Percentiles rank a stretch among this genome's conserved stretches.
Conservation (phyloP, 73 alveolate species). For the Stentor roeselii region DNA sequence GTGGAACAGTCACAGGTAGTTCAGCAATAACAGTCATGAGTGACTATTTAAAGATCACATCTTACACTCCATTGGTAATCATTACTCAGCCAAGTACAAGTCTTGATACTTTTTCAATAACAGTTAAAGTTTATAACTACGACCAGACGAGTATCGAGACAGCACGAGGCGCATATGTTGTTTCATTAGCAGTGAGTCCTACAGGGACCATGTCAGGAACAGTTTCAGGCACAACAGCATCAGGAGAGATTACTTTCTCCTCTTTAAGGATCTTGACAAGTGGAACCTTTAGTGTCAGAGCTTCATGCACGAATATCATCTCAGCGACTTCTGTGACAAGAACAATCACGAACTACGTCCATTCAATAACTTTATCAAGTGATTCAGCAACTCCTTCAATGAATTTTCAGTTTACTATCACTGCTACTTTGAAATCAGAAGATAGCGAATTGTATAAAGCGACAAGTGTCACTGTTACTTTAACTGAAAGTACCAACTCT, state of each 20-base stretch:
- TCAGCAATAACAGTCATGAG: not conserved
- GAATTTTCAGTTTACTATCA: not conserved
- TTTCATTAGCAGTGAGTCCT: not conserved
- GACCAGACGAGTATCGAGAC: not conserved
- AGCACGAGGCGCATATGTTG: not conserved
- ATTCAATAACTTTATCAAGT: not conserved
- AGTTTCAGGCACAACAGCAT: not conserved
- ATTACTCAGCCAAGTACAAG: not conserved
- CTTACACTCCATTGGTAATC: not conserved
- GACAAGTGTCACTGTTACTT: not conserved
- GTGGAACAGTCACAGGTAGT: not conserved
- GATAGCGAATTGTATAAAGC: not conserved
- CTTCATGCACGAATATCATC: not conserved
- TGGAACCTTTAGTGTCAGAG: not conserved
- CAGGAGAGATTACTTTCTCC: not conserved
- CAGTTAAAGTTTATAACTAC: not conserved
- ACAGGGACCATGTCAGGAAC: not conserved
- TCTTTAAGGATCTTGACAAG: not conserved
- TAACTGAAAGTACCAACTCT: not conserved
- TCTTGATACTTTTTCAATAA: not conserved
- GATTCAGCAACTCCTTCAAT: not conserved
- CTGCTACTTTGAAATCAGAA: not conserved
- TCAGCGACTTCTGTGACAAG: not conserved
- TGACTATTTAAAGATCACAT: not conserved
- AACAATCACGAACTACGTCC: not conserved